phyloP scores from a whole-genome alignment of 768 basidiomycete species.

The Serendipita indica region DNA sequence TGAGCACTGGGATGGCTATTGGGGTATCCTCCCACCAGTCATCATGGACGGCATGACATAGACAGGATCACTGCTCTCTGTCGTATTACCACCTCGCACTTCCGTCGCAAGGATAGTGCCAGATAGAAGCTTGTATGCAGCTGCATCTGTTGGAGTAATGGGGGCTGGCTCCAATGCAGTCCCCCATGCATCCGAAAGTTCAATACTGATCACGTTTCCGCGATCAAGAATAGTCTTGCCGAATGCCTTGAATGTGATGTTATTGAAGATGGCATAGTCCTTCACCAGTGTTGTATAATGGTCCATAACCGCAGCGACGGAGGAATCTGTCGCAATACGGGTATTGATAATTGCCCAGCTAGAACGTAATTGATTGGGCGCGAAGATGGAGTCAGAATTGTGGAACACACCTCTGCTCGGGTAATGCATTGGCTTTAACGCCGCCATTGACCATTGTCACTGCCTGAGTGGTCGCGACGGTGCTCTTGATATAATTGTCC shows the following conservation, averaged over 20 bases:
- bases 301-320: constrained; percentile 10
- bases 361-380: neutral
- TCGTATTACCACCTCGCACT: constrained; percentile 14
- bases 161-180: constrained; percentile 53
- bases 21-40: neutral
- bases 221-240: constrained; percentile 12
- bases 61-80: neutral
- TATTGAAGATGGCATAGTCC: constrained; percentile 11
- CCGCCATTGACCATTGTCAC: constrained; percentile 49
- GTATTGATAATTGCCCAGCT: constrained; percentile 55
- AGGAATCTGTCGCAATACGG: constrained; percentile 40
- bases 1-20: neutral
- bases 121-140: constrained; percentile 37
- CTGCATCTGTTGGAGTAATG: constrained; percentile 31
- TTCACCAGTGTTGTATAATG: constrained; percentile 9
- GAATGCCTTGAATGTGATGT: constrained; percentile 13
- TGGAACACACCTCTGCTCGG: constrained; percentile 34
- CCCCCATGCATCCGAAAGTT: constrained; percentile 28
- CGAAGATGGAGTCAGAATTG: neutral
- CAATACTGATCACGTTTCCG: neutral
- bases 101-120: constrained; percentile 44
- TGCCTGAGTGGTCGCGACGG: constrained; percentile 62
- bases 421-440: constrained; percentile 65
- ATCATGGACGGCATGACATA: neutral
- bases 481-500: constrained; percentile 29